phyloP scores from a whole-genome alignment of 2,329 filamentous ascomycete genomes.

The Dothideomycetes sp. region DNA sequence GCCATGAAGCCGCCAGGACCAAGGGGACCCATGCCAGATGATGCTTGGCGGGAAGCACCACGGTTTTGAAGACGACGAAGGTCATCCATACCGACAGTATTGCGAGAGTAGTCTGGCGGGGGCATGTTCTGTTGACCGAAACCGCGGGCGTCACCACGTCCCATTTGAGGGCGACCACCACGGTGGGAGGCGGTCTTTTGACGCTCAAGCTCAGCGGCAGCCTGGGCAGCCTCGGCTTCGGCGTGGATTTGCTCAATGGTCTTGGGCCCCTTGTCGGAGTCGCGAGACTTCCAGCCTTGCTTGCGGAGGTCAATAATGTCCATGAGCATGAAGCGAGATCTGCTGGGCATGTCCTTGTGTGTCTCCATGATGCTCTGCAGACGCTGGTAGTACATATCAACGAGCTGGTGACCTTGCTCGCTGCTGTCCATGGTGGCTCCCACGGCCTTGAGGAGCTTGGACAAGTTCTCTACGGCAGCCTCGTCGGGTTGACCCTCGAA shows the following conservation, averaged over 20 bases:
- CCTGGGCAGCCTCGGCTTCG: conserved; percentile 67
- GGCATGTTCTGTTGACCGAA: conserved; percentile 59
- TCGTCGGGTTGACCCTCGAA: conserved; percentile 90
- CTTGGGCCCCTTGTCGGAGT: conserved; percentile 94
- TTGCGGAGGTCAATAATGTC: conserved; percentile 79
- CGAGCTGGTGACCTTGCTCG: conserved; percentile 70
- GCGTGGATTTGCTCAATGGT: conserved; percentile 87
- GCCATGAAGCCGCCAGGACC: conserved; percentile 66
- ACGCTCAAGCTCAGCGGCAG: conserved; percentile 63
- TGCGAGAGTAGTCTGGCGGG: conserved; percentile 58
- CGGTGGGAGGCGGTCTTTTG: conserved; percentile 47
- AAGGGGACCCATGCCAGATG: conserved; percentile 49
- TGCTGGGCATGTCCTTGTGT: conserved; percentile 64
- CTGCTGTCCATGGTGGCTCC: conserved; percentile 77
- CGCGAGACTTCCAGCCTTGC: conserved; percentile 73
- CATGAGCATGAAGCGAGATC: conserved; percentile 93
- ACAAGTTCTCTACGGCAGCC: conserved; percentile 90
- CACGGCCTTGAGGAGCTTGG: conserved; percentile 84
- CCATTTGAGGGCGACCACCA: conserved; percentile 59
- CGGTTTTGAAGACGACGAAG: conserved; percentile 67
- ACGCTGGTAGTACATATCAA: conserved; percentile 87
- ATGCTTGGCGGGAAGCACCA: conserved; percentile 51
- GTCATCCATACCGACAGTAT: conserved; percentile 85
- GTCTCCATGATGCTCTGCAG: conserved; percentile 75
- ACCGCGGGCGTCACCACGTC: conserved; percentile 77